These are phyloP conservation scores for Phoenix dactylifera DNA, from an alignment of 176 grass and related monocot genomes.

Conservation along the genomic window DNA sequence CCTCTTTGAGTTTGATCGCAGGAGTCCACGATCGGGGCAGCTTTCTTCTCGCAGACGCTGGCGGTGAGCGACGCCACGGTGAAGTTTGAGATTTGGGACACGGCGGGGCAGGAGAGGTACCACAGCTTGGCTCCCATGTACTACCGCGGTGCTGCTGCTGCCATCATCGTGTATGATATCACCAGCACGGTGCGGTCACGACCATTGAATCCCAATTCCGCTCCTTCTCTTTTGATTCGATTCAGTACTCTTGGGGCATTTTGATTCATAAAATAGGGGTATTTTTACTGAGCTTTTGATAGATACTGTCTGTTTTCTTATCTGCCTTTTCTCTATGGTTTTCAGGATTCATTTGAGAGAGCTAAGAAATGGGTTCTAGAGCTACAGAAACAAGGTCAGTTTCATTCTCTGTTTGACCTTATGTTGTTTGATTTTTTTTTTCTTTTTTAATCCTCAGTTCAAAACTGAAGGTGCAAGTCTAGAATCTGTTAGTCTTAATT, in stretches of 20 bases:
- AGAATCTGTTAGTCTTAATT: too few relatives aligned
- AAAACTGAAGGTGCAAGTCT: too few relatives aligned
- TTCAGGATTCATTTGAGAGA: conserved; percentile 44
- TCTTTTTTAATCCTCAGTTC: too few relatives aligned
- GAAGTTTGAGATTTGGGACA: too few relatives aligned
- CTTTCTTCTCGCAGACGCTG: conserved; percentile 72
- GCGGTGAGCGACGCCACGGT: conserved; percentile 17
- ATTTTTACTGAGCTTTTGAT: too few relatives aligned
- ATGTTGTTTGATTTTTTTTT: too few relatives aligned
- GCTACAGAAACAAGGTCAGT: conserved; percentile 41
- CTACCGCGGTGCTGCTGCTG: too few relatives aligned
- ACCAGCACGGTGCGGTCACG: conserved; percentile 27
- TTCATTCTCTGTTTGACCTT: neutral
- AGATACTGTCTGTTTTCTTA: neutral
- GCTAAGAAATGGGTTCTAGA: conserved; percentile 55
- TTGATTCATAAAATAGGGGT: too few relatives aligned
- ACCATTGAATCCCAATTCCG: too few relatives aligned
- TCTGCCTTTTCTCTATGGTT: neutral
- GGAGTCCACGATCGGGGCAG: conserved; percentile 76
- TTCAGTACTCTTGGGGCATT: neutral
- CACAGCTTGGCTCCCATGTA: too few relatives aligned
- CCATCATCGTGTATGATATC: conserved; percentile 45
- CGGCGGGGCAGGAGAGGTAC: too few relatives aligned
- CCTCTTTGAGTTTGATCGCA: neutral
- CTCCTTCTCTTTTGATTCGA: neutral